These are phyloP conservation scores for Alternaria triticina DNA, from an alignment of 2,329 filamentous ascomycete species.

Conservation along the genomic window DNA sequence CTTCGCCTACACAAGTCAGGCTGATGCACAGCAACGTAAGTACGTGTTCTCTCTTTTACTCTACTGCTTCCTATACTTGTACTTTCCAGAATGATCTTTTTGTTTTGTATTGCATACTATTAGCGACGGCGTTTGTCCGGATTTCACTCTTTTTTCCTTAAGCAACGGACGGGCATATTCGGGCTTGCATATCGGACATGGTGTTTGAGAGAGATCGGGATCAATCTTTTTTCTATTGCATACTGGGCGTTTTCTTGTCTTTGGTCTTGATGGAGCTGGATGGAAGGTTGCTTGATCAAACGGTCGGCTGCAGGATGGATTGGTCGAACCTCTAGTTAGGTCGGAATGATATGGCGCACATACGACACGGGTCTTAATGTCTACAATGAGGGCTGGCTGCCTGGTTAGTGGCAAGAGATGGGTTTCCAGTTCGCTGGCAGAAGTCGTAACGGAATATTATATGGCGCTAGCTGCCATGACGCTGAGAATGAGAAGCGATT, in stretches of 20 bases:
- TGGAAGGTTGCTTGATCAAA: neutral
- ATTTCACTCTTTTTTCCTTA: slow-evolving; percentile 13
- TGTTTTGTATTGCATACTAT: slow-evolving; percentile 4
- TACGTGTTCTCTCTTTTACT: neutral
- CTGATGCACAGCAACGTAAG: neutral
- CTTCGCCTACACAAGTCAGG: neutral
- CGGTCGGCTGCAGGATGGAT: neutral
- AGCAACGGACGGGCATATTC: neutral
- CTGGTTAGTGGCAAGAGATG: neutral
- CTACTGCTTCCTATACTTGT: neutral
- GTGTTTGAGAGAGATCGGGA: neutral
- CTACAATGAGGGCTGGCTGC: neutral
- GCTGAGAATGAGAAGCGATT: neutral
- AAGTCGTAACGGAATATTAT: neutral
- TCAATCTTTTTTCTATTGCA: neutral
- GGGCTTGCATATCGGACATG: slow-evolving; percentile 8
- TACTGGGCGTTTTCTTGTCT: slow-evolving; percentile 2
- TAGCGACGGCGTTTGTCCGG: slow-evolving; percentile 18
- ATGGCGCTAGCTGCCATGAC: neutral
- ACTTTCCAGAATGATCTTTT: neutral
- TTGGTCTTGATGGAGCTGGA: neutral
- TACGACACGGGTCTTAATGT: neutral
- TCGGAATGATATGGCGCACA: neutral
- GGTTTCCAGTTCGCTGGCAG: neutral
- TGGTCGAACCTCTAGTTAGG: neutral